Evolutionary conservation across 306 rosid genomes (phyloP).

Genomic region (Trifolium pratense): DNA sequence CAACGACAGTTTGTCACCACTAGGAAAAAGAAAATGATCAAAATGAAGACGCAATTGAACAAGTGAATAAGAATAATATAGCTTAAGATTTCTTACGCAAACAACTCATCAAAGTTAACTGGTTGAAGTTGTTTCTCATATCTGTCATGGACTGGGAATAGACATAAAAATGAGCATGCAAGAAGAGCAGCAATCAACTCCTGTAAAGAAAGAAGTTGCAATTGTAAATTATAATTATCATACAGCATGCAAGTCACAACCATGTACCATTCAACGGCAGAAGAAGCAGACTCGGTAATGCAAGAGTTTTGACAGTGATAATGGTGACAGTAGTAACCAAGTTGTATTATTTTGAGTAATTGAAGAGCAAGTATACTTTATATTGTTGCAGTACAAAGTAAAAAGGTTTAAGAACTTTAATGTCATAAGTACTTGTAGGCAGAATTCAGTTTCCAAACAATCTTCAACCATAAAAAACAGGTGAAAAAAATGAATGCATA

Average conservation of each 20-base stretch:
- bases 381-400: not conserved
- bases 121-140: constrained; percentile 58
- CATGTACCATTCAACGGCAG: constrained; percentile 9
- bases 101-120: constrained; percentile 77
- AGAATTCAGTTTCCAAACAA: constrained; percentile 3
- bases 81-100: constrained; percentile 66
- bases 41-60: constrained; percentile 24
- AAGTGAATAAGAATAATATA: constrained; percentile 15
- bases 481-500: not conserved
- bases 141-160: constrained; percentile 74
- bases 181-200: constrained; percentile 89
- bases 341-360: not conserved
- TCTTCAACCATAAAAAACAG: constrained; percentile 8
- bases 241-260: not conserved
- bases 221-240: constrained; percentile 21
- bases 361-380: not conserved
- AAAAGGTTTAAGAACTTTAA: not conserved
- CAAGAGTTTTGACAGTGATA: not conserved
- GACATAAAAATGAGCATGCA: constrained; percentile 80
- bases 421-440: constrained; percentile 8
- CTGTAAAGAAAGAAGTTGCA: constrained; percentile 54
- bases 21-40: constrained; percentile 27
- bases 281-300: constrained; percentile 10
- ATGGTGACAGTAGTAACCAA: constrained; percentile 3
- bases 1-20: constrained; percentile 8